Base-by-base conservation (phyloP, 441 rosid species). In the Gossypium armourianum region DNA sequence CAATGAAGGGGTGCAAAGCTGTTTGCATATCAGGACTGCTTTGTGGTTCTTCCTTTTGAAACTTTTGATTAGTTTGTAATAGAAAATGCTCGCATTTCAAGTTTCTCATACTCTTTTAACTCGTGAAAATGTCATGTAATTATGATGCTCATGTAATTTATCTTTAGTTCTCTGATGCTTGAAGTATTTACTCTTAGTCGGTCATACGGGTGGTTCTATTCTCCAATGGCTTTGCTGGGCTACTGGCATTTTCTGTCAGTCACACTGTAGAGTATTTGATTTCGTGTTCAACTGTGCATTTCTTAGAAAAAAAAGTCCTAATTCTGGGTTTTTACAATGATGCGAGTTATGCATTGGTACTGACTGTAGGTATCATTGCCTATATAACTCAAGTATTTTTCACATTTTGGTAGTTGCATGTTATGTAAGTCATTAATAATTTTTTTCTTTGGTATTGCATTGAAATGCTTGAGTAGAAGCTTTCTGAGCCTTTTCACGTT, bases 401-500 rank as follows among this genome's bases (percentile, higher is more conserved):
- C 12, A 15, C 40, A 47, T 28, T 47, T 47, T 65, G 69, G 40
- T 24, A 49, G 43, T 17, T 49, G 40, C 29, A 23, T 23, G 9
- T 65, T 1, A 7, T 65, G 6, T 26, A 65, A 65, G 21, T 2
- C 1, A 1, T 23, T 24, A 16, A 47, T 61, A 65, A 47, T 23
- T 43, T 43, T 20, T 61, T 61, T 65, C 40, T 65, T 24, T 9
- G 40, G n/a, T 64, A 13, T 66, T 66, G 70, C 70, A 66, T 23
- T 2, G 21, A 45, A 65, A 49, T 49, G 70, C 58, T 23, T 15
- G 70, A 24, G 43, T 50, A 15, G 32, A 66, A 50, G 24, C 28
- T 66, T 21, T 21, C 8, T 66, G 58, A 50, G 24, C 47, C n/a
- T 49, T 23, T 66, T 16, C 58, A 26, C 29, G 2, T 52, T 67